Conservation (phyloP, 2,329 filamentous ascomycete species). For the Lasiodiplodia theobromae region DNA sequence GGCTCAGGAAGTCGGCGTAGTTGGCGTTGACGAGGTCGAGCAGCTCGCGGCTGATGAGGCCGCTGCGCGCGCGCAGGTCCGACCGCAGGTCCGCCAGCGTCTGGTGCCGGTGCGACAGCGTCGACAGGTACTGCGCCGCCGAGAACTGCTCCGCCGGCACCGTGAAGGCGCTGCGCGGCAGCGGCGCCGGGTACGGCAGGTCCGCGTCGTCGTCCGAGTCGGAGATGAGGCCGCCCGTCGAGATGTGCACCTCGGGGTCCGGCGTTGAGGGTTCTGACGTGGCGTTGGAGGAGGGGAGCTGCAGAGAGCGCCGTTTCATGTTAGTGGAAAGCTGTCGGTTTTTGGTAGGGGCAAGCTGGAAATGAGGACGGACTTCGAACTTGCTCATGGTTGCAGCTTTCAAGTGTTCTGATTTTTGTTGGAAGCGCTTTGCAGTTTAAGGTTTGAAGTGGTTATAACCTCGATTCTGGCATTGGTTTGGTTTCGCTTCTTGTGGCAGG, state of each 20-base stretch:
- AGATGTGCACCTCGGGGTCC: background rate
- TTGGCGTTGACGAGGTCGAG: conserved; percentile 95
- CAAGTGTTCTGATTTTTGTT: background rate
- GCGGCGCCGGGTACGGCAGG: conserved; percentile 67
- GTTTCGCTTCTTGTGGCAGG: background rate
- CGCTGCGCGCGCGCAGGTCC: conserved; percentile 82
- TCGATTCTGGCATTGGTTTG: background rate
- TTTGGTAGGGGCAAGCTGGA: background rate
- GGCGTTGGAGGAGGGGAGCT: conserved; percentile 23
- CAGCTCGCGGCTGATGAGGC: conserved; percentile 82
- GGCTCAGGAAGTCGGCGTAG: conserved; percentile 86
- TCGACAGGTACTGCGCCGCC: conserved; percentile 81
- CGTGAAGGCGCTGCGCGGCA: conserved; percentile 85
- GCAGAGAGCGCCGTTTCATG: background rate
- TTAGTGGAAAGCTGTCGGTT: background rate
- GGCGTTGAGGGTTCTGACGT: conserved; percentile 12
- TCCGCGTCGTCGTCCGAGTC: conserved; percentile 13
- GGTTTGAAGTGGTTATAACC: background rate
- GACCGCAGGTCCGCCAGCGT: conserved; percentile 91
- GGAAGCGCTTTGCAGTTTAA: background rate
- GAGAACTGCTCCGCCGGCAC: conserved; percentile 70
- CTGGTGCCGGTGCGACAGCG: conserved; percentile 86
- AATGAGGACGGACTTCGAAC: conserved; percentile 13
- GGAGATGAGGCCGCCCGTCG: background rate
- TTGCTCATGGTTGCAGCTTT: conserved; percentile 27